These are phyloP conservation scores for Aspergillus sp. DNA, from an alignment of 2,329 filamentous ascomycete species.

Conservation along the genomic window DNA sequence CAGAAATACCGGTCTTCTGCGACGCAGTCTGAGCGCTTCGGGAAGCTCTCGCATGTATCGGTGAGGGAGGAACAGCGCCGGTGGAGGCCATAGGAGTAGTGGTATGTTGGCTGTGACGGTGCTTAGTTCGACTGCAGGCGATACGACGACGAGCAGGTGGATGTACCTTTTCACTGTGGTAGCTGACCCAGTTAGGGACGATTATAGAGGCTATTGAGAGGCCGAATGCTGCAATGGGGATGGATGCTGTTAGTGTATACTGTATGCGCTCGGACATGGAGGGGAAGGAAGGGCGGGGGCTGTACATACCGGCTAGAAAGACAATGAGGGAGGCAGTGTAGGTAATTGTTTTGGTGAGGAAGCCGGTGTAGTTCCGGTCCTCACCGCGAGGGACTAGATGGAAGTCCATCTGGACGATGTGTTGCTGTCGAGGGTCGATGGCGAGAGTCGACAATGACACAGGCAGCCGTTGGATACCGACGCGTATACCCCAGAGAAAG, in stretches of 20 bases:
- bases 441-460: not conserved
- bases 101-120: slow-evolving; percentile 47
- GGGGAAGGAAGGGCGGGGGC: not conserved
- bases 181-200: slow-evolving; percentile 51
- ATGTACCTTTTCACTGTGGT: slow-evolving; percentile 31
- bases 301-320: slow-evolving; percentile 42
- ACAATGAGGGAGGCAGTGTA: slow-evolving; percentile 45
- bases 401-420: slow-evolving; percentile 38
- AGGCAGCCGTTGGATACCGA: slow-evolving; percentile 1
- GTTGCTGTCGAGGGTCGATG: not conserved
- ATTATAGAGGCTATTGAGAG: slow-evolving; percentile 48
- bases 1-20: slow-evolving; percentile 75
- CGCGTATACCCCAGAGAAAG: not conserved
- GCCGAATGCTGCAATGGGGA: slow-evolving; percentile 36
- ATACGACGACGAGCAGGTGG: not conserved
- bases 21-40: slow-evolving; percentile 65
- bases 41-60: slow-evolving; percentile 59
- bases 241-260: slow-evolving; percentile 23
- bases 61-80: slow-evolving; percentile 72
- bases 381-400: slow-evolving; percentile 43
- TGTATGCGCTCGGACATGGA: not conserved
- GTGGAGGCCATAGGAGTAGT: slow-evolving; percentile 76
- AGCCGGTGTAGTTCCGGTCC: slow-evolving; percentile 48
- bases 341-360: slow-evolving; percentile 51
- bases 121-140: not conserved